These are phyloP conservation scores for Striga asiatica DNA, from an alignment of 257 asterid genomes.

Conservation along the genomic window DNA sequence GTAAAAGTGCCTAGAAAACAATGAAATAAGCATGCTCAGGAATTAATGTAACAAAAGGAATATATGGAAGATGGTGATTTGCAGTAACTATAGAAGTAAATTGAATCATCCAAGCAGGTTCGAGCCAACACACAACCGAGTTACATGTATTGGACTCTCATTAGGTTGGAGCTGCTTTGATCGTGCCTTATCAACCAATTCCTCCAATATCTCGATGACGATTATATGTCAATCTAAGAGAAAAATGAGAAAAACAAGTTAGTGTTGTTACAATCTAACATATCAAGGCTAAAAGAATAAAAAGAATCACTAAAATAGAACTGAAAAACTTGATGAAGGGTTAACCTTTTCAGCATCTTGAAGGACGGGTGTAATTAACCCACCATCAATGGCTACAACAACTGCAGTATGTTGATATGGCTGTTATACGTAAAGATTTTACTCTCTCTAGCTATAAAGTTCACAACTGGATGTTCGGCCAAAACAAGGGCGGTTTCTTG, in stretches of 20 bases:
- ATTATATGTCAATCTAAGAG: slow-evolving; percentile 67
- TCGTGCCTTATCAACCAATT: slow-evolving; percentile 86
- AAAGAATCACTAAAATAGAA: too few species aligned
- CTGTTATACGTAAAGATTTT: slow-evolving; percentile 87
- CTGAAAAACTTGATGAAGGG: not conserved
- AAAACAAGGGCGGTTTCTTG: slow-evolving; percentile 94
- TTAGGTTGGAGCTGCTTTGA: slow-evolving; percentile 95
- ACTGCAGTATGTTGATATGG: slow-evolving; percentile 87
- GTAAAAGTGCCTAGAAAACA: slow-evolving; percentile 73
- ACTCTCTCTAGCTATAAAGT: slow-evolving; percentile 93
- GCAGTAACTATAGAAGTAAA: not conserved
- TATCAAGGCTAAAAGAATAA: not conserved
- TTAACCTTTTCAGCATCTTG: slow-evolving; percentile 94
- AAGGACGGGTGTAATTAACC: slow-evolving; percentile 93
- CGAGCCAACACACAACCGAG: not conserved
- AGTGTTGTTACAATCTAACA: not conserved
- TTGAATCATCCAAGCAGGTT: slow-evolving; percentile 3
- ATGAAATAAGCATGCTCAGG: slow-evolving; percentile 11
- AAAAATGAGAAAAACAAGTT: slow-evolving; percentile 2
- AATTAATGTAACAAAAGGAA: slow-evolving; percentile 4
- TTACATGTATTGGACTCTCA: slow-evolving; percentile 79
- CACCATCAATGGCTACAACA: slow-evolving; percentile 97
- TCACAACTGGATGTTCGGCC: slow-evolving; percentile 77
- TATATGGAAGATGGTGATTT: not conserved
- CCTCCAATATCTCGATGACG: slow-evolving; percentile 95